Base-by-base conservation (phyloP, 805 yeast species). In the Pichia gijzeniarum region DNA sequence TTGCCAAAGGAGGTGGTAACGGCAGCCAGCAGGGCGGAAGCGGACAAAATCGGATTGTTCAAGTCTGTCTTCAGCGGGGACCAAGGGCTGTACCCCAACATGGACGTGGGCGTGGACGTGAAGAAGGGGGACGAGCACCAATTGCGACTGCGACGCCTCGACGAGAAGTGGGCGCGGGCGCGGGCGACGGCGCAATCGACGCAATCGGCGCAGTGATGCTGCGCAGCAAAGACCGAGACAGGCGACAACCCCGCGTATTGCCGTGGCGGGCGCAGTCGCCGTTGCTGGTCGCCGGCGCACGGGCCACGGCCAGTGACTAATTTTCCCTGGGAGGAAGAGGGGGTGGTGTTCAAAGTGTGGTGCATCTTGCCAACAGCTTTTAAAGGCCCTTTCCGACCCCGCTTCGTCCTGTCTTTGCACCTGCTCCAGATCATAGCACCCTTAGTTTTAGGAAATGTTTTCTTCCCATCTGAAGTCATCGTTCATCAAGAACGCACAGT, bases 1-100 rank as follows among this genome's bases (percentile, higher is more conserved):
- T n/a, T 37, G n/a, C 27, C 9, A 17, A 27, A 5, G 10, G 28
- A 25, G 6, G 28, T 10, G 28, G 28, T 10, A 25, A 25, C 28
- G 28, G 10, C 10, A 25, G 9, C 28, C 28, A 25, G 10, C 28
- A 6, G 10, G 28, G 10, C 28, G 28, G 45, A 45, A 27, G 33
- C 34, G 4, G 52, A 52, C 21, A 54, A 56, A 28, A 33, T 51
- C 13, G 48, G 58, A 22, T 5, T 60, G 12, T 59, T 59, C 42
- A 44, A 45, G 33, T 50, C 57, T 12, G 64, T 60, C 3, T 61
- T 61, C 41, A 35, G 45, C 13, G 43, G 48, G n/a, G 49, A 40
- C 14, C 36, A 34, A 18, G 45, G 40, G 1, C 40, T 50, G 10
- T 44, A 44, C 34, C 52, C 53, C 3, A 45, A 50, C 32, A 27